Conservation (phyloP, 768 basidiomycete genomes). For the Podaxis rugospora region DNA sequence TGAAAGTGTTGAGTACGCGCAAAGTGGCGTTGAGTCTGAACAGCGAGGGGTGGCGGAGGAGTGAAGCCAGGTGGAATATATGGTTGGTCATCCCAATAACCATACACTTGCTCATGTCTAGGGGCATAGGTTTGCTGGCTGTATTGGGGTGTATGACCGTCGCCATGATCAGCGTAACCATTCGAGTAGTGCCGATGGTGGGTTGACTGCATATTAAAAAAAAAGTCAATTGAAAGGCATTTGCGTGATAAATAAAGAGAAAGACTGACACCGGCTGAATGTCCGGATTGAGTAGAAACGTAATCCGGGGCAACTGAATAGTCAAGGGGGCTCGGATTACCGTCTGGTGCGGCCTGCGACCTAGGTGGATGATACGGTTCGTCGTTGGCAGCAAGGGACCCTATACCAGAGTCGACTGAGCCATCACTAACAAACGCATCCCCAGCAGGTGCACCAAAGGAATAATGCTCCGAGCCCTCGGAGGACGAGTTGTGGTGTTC, state of each 20-base stretch:
- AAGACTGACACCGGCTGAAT: background rate
- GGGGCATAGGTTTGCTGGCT: background rate
- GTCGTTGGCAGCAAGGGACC: background rate
- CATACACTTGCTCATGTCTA: background rate
- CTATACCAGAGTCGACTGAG: conserved; percentile 3
- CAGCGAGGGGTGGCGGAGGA: background rate
- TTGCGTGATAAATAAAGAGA: background rate
- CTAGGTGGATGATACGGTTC: conserved; percentile 8
- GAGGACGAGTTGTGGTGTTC: conserved; percentile 1
- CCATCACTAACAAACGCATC: conserved; percentile 2
- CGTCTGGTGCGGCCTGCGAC: background rate
- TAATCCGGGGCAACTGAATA: conserved; percentile 6
- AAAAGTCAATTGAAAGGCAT: background rate
- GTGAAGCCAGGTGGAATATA: background rate
- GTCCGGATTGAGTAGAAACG: background rate
- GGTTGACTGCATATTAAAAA: background rate
- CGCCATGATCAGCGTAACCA: background rate
- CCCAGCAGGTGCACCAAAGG: conserved; percentile 1
- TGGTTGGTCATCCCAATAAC: background rate
- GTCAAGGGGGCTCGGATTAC: conserved; percentile 8
- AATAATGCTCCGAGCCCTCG: conserved; percentile 4
- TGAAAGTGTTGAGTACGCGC: background rate
- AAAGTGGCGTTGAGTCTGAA: background rate
- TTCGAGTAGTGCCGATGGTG: background rate
- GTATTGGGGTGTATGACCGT: background rate